Base-by-base conservation (phyloP, 768 basidiomycete genomes). In the Cystofilobasidium macerans region DNA sequence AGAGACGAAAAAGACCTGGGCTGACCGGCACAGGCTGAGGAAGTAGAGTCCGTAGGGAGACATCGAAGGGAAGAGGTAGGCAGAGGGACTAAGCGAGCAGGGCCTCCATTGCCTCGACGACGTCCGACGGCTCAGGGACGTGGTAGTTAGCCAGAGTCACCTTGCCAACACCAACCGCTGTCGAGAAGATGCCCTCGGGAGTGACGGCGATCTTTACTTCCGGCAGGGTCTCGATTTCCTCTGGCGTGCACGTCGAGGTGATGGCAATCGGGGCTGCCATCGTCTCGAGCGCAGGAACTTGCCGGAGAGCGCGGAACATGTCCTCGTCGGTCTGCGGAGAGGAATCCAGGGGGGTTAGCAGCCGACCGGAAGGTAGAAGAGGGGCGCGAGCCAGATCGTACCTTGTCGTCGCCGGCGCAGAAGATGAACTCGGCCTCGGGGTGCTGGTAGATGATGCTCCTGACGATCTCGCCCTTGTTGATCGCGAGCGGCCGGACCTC, bases 381-480 rank as follows among this genome's bases (percentile, higher is more conserved):
- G 36, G 43, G 43, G 36, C 7, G 32, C 28, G 24, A 36, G 14
- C 6, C 18, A 53, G 16, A 66, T n/a, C 65, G 40, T 68, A 87
- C 88, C 84, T 97, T 99, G 79, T 99, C 94, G 73, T 99, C 94
- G 53, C 94, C 94, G 1, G 93, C 94, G 74, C 94, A 99, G 79
- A 97, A 94, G 75, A 97, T 81, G 73, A 97, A 92, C 75, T 95
- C 89, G 53, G 89, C 85, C 67, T 94, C 90, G 2, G 93, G 88
- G 80, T 97, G 86, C 76, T 85, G 79, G 81, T 93, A 98, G 64
- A 95, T 74, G 67, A 98, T 85, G 54, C 91, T 81, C 80, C 93
- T 93, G 73, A 97, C 93, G 72, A 98, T 97, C 79, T 98, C 94
- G 61, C 94, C 94, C 84, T 99, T 98, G 82, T 95, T 97, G 67